These are phyloP conservation scores for Penstemon barbatus DNA, from an alignment of 257 asterid species.

Conservation along the genomic window DNA sequence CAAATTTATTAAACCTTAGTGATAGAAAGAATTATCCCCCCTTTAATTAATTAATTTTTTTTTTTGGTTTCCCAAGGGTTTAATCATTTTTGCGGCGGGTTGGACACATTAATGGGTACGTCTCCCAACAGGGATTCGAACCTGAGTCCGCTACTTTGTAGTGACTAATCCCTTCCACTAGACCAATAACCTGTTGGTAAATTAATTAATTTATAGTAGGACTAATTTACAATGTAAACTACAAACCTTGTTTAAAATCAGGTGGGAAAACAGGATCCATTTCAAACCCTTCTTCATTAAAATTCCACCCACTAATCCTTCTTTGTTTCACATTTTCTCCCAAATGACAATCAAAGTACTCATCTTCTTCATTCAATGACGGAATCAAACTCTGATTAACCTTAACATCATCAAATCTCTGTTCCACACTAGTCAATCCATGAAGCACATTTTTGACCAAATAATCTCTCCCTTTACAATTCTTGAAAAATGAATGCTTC, in stretches of 20 bases:
- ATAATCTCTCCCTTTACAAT: slow-evolving; percentile 60
- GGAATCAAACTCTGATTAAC: background rate
- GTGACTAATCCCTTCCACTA: too few species aligned
- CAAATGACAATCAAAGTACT: slow-evolving; percentile 16
- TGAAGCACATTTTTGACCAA: slow-evolving; percentile 63
- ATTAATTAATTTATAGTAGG: too few species aligned
- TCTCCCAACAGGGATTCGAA: too few species aligned
- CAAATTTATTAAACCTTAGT: background rate
- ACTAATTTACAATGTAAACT: too few species aligned
- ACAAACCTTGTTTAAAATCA: slow-evolving; percentile 27
- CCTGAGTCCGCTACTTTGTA: too few species aligned
- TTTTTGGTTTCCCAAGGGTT: too few species aligned
- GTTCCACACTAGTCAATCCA: slow-evolving; percentile 67
- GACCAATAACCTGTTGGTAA: too few species aligned
- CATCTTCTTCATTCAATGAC: slow-evolving; percentile 30
- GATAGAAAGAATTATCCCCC: background rate
- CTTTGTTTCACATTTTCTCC: slow-evolving; percentile 47
- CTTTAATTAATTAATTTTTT: too few species aligned
- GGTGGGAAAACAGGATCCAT: slow-evolving; percentile 69
- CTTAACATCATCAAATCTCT: slow-evolving; percentile 42
- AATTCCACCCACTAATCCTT: slow-evolving; percentile 90
- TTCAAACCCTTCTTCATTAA: slow-evolving; percentile 63
- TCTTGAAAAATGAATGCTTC: slow-evolving; percentile 71
- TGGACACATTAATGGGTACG: too few species aligned
- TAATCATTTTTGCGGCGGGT: too few species aligned